phyloP scores from a whole-genome alignment of 2,329 filamentous ascomycete genomes.

The Fusarium nanum region DNA sequence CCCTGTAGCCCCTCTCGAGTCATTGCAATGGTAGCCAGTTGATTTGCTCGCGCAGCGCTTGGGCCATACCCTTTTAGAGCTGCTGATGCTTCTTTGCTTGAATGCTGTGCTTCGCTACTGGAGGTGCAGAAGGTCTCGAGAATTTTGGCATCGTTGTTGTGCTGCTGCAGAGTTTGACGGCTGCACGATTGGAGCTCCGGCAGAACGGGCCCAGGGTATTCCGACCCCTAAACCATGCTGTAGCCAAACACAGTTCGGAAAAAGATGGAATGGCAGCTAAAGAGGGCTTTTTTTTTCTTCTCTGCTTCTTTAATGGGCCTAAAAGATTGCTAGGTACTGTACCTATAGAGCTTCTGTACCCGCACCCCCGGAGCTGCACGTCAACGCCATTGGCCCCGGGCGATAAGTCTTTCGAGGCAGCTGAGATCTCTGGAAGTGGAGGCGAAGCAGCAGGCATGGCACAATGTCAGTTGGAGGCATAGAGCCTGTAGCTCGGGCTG shows the following conservation, averaged over 20 bases:
- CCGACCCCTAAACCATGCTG: conserved; percentile 12
- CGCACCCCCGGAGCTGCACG: conserved; percentile 43
- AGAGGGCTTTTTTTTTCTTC: conserved; percentile 23
- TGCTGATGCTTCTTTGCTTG: conserved; percentile 41
- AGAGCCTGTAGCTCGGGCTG: conserved; percentile 29
- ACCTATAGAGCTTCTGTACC: conserved; percentile 40
- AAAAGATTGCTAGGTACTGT: conserved; percentile 37
- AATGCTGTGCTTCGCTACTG: conserved; percentile 29
- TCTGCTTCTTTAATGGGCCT: conserved; percentile 40
- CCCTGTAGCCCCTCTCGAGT: conserved; percentile 46
- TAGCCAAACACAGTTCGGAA: conserved; percentile 28
- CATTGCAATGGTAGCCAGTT: conserved; percentile 49
- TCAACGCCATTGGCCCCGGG: conserved; percentile 41
- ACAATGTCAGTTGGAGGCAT: conserved; percentile 29
- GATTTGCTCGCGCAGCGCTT: conserved; percentile 46
- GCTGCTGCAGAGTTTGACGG: conserved; percentile 20
- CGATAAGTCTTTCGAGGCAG: conserved; percentile 47
- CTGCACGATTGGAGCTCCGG: conserved; percentile 40
- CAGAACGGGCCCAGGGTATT: conserved; percentile 26
- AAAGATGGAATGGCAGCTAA: conserved; percentile 31
- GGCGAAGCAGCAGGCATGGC: conserved; percentile 32
- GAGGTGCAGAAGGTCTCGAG: conserved; percentile 13
- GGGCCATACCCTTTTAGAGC: conserved; percentile 39
- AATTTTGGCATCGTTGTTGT: conserved; percentile 2
- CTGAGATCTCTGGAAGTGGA: conserved; percentile 43